Evolutionary conservation across 139 green algal species (phyloP), one percentile per base, ranked within the genome.

Genomic region (Eudorina sp.): DNA sequence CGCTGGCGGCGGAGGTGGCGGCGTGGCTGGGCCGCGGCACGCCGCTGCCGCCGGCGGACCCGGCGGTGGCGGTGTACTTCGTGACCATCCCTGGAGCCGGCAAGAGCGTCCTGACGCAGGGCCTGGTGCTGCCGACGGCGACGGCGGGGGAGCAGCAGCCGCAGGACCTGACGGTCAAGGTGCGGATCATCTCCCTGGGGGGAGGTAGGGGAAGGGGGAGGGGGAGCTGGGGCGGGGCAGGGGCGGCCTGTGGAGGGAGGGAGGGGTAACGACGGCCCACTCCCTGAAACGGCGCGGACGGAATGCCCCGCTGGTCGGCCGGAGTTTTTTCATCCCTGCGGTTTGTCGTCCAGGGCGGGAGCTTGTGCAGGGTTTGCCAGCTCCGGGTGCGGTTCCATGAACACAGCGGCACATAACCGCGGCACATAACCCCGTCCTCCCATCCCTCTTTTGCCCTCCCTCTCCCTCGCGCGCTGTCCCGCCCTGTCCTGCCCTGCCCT

Each of bases 71-170:
- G 18, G 83, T 48, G 18, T 93, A 85, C 83, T 95, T 93, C 62
- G 78, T 95, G 11, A 75, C 76, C 51, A 90, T 95, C 34, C 92
- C 92, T 69, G 92, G 92, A 70, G 68, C 36, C 2, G 87, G 87
- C 79, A 91, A 91, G 77, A 80, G 86, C 64, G 53, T 9, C 43
- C 68, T 90, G 76, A 53, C 36, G 4, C 4, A 48, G 51, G 62
- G 29, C 43, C 27, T 91, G 78, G 1, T 25, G 53, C 31, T 40
- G 13, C 51, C 34, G 38, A 18, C 43, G 83, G 2, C 2, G 82
- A 40, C n/a, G 40, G 53, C 27, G 0, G 64, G 14, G 45, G 25
- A 18, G 13, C 36, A 72, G 78, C 29, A 21, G 25, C 41, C 34
- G 25, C 18, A 31, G 43, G 25, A 70, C 19, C 34, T 84, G 40